Conservation (phyloP, 306 rosid genomes). For the Lathyrus oleraceus region DNA sequence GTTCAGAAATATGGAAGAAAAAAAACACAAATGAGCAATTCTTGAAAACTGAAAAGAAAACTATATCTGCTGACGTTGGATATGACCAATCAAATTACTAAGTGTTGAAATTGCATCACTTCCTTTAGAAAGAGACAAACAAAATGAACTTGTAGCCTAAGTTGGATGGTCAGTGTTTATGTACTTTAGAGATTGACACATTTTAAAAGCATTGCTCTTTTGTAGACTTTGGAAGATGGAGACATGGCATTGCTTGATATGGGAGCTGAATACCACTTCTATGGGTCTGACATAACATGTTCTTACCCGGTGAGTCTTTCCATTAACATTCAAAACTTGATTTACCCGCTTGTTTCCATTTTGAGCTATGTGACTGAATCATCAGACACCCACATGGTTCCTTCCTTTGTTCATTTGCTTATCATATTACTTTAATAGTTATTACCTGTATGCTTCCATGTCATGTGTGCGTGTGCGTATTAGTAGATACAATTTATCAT, state of each 20-base stretch:
- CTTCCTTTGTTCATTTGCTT: constrained; percentile 3
- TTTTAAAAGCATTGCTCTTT: constrained; percentile 18
- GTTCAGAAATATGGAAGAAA: not conserved
- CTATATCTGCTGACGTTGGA: constrained; percentile 28
- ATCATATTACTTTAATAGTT: constrained; percentile 4
- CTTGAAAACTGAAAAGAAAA: not conserved
- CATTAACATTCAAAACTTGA: constrained; percentile 6
- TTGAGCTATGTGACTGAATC: not conserved
- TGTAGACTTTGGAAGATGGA: constrained; percentile 84
- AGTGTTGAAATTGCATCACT: constrained; percentile 12
- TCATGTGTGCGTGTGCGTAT: not conserved
- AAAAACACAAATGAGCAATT: constrained; percentile 18
- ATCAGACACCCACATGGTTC: not conserved
- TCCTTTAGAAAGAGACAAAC: constrained; percentile 12
- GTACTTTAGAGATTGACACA: not conserved
- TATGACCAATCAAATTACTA: constrained; percentile 30
- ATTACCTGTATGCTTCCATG: constrained; percentile 2
- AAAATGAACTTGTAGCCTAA: constrained; percentile 29
- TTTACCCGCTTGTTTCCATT: constrained; percentile 15
- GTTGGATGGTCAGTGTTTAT: constrained; percentile 19
- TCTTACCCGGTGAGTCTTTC: constrained; percentile 81
- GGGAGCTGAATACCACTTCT: constrained; percentile 95
- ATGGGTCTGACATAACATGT: constrained; percentile 95
- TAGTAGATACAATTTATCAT: not conserved
- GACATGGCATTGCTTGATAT: constrained; percentile 92